These are phyloP conservation scores for Emydomyces testavorans DNA, from an alignment of 2,329 filamentous ascomycete species.

Conservation along the genomic window DNA sequence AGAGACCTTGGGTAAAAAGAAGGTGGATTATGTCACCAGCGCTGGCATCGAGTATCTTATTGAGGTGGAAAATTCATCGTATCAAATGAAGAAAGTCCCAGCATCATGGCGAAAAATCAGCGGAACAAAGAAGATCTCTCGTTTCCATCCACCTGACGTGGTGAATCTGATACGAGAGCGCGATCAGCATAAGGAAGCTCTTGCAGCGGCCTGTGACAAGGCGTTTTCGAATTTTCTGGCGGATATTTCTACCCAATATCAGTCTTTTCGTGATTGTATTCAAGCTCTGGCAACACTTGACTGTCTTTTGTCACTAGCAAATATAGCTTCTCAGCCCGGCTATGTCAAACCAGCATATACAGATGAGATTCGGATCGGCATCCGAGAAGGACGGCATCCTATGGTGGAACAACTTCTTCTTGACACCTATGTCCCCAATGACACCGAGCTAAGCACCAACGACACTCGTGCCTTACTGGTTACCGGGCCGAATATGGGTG, in stretches of 20 bases:
- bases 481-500: constrained; percentile 97
- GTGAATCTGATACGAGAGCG: constrained; percentile 71
- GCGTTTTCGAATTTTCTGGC: constrained; percentile 64
- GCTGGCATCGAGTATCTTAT: constrained; percentile 90
- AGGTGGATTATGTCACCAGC: constrained; percentile 68
- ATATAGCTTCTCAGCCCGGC: constrained; percentile 72
- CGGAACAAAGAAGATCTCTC: constrained; percentile 80
- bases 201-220: constrained; percentile 79
- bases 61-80: constrained; percentile 64
- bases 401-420: constrained; percentile 89
- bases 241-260: constrained; percentile 72
- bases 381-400: constrained; percentile 71
- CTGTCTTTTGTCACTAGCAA: constrained; percentile 75
- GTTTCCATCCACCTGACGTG: constrained; percentile 90
- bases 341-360: constrained; percentile 69
- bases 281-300: constrained; percentile 77
- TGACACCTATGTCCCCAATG: constrained; percentile 82
- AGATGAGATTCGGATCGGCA: constrained; percentile 54
- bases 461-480: constrained; percentile 66
- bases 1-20: constrained; percentile 58
- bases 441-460: constrained; percentile 58
- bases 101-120: constrained; percentile 93
- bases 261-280: constrained; percentile 77
- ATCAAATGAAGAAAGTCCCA: constrained; percentile 71
- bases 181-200: constrained; percentile 86